These are phyloP conservation scores for Venturia carpophila DNA, from an alignment of 2,329 filamentous ascomycete species.

Conservation along the genomic window DNA sequence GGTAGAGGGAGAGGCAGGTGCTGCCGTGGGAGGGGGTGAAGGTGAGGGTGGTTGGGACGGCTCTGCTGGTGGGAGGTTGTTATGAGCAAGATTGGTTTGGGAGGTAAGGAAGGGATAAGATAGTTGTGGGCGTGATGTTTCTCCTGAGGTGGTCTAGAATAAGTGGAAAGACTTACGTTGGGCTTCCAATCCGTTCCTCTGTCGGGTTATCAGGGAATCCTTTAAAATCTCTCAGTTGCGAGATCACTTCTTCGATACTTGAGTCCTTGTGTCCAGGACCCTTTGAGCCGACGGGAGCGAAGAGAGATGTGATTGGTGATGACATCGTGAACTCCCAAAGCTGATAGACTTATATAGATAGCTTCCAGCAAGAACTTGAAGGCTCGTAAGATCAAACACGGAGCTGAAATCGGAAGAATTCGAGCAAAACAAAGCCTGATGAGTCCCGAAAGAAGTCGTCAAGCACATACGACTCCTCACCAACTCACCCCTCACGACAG, in stretches of 20 bases:
- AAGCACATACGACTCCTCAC: background rate
- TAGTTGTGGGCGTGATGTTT: too few relatives aligned
- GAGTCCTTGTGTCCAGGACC: constrained; percentile 8
- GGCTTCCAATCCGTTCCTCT: background rate
- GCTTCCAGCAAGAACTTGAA: background rate
- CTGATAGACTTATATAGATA: background rate
- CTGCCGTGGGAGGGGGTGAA: constrained; percentile 16
- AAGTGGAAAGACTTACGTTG: constrained; percentile 4
- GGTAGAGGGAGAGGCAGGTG: constrained; percentile 17
- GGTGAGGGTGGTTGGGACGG: constrained; percentile 12
- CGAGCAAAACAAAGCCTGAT: background rate
- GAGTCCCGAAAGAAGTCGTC: too few relatives aligned
- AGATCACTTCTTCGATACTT: background rate
- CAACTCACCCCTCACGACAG: background rate
- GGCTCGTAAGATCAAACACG: too few relatives aligned
- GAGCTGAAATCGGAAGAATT: too few relatives aligned
- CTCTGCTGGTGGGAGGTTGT: background rate
- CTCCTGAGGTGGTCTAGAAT: background rate
- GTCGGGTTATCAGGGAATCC: constrained; percentile 1
- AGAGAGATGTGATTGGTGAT: constrained; percentile 10
- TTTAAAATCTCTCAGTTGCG: constrained; percentile 10
- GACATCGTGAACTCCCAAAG: background rate
- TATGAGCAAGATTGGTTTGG: background rate
- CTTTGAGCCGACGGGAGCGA: background rate
- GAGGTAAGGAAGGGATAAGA: background rate